Percentiles rank a stretch among this genome's conserved stretches.
phyloP scores from a whole-genome alignment of 2,329 filamentous ascomycete genomes.

The Thielaviopsis euricoi region DNA sequence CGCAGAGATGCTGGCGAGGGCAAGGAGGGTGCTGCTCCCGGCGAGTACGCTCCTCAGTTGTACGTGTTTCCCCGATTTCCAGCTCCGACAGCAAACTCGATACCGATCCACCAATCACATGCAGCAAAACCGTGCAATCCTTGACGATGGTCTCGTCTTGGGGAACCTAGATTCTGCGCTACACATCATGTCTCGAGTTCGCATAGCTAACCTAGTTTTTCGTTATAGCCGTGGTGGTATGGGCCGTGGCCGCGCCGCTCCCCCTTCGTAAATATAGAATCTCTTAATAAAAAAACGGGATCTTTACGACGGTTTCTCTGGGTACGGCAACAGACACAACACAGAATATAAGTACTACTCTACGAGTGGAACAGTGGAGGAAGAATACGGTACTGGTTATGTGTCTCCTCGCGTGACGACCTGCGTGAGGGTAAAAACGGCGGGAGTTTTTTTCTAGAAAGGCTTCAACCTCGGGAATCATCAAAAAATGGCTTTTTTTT shows the following conservation, averaged over 20 bases:
- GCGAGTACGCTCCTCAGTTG: slow-evolving; percentile 86
- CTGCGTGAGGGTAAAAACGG: slow-evolving; percentile 24
- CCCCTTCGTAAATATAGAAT: slow-evolving; percentile 41
- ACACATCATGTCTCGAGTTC: background rate
- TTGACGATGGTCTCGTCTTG: slow-evolving; percentile 10
- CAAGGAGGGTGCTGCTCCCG: slow-evolving; percentile 84
- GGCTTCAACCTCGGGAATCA: slow-evolving; percentile 32
- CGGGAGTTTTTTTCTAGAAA: slow-evolving; percentile 28
- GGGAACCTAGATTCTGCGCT: background rate
- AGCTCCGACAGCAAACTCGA: background rate
- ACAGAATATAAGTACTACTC: slow-evolving; percentile 9
- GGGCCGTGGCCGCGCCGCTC: slow-evolving; percentile 74
- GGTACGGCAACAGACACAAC: slow-evolving; percentile 21
- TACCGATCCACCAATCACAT: background rate
- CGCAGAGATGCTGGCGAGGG: slow-evolving; percentile 72
- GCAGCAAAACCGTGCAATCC: background rate
- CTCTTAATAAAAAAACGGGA: slow-evolving; percentile 18
- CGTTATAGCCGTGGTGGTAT: slow-evolving; percentile 59
- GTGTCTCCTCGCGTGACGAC: slow-evolving; percentile 25
- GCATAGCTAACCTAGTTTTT: slow-evolving; percentile 5
- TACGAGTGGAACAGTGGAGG: slow-evolving; percentile 17
- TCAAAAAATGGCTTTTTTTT: slow-evolving; percentile 22
- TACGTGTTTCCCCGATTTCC: slow-evolving; percentile 27
- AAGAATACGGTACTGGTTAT: slow-evolving; percentile 21
- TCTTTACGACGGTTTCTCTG: slow-evolving; percentile 24